A percentile compares a stretch with the other conserved stretches of the same genome.
Conservation (phyloP, 352 stramenopile genomes). For the Aphanomyces invadans region DNA sequence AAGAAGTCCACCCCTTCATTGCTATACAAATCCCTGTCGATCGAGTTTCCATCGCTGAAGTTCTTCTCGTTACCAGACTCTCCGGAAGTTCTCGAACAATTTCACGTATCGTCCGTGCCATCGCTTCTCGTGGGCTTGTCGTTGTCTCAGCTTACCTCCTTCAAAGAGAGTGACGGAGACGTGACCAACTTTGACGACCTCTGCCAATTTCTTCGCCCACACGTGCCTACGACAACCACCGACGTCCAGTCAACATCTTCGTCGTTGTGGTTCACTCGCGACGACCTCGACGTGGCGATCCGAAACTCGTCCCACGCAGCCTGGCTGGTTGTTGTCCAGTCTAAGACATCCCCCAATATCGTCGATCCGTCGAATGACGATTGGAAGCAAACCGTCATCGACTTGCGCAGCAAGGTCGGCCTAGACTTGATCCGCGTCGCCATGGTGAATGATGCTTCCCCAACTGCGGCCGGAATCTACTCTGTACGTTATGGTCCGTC, state of each 20-base stretch:
- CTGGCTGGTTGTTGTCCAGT: slow-evolving; percentile 63
- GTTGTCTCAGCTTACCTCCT: slow-evolving; percentile 27
- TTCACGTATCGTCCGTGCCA: slow-evolving; percentile 37
- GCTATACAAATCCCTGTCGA: slow-evolving; percentile 49
- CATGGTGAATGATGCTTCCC: background rate
- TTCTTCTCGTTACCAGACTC: slow-evolving; percentile 37
- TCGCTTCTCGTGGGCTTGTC: slow-evolving; percentile 44
- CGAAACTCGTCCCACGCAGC: slow-evolving; percentile 40
- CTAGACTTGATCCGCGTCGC: slow-evolving; percentile 7
- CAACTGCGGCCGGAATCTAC: background rate
- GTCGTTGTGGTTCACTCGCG: slow-evolving; percentile 32
- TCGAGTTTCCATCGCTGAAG: slow-evolving; percentile 49
- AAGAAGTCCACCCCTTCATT: slow-evolving; percentile 54
- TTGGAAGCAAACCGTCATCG: slow-evolving; percentile 6
- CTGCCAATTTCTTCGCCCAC: slow-evolving; percentile 42
- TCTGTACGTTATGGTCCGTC: background rate
- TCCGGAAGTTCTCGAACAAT: slow-evolving; percentile 29
- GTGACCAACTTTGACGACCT: slow-evolving; percentile 51
- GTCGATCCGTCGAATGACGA: background rate
- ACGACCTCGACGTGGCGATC: slow-evolving; percentile 48
- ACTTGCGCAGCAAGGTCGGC: slow-evolving; percentile 9
- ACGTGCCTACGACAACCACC: slow-evolving; percentile 18
- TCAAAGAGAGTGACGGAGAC: slow-evolving; percentile 32
- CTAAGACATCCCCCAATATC: slow-evolving; percentile 22
- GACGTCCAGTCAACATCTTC: slow-evolving; percentile 22